Evolutionary conservation across 345 rosid genomes (phyloP), one percentile per base, ranked within the genome.

Genomic region (Heritiera littoralis): DNA sequence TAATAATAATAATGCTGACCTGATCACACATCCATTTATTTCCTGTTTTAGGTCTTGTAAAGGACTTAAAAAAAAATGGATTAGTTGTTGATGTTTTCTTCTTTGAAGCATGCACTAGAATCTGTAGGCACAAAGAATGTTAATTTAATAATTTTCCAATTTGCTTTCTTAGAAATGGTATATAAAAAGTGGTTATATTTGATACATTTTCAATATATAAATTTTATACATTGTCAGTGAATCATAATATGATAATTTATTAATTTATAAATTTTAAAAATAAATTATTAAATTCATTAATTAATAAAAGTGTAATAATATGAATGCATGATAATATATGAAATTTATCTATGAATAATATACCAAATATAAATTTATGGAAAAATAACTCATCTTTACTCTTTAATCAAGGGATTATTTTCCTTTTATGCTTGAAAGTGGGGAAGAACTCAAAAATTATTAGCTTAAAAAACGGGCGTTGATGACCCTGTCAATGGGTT

Each of bases 381-480:
- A 35, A 35, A 35, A 35, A 35, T 35, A 35, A 2, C 38, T 35
- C 1, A 35, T 35, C 38, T 35, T 35, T 35, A 35, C 2, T 35
- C 38, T 35, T 35, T 35, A 35, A 35, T 35, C 38, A 71, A 28
- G 38, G 17, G 18, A 28, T 23, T 30, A 23, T 13, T 7, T 6
- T 30, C 38, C 28, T 49, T 71, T 48, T 38, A 3, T 3, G 45
- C 43, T 41, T 5, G 18, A 45, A 35, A 72, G 11, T 45, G 7
- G 52, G 52, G 35, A n/a, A 70, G 55, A 23, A 48, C 6, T 72
- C 45, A 30, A 72, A 72, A 72, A 28, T 72, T 52, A 60, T 15
- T 30, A 45, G 61, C 41, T 32, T 1, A 64, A 64, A n/a, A 12
- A 49, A 49, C 2, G 7, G 40, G 5, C 1, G 7, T 71, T 17